A percentile compares a stretch with the other conserved stretches of the same genome.
phyloP scores from a whole-genome alignment of 345 rosid genomes.

The Trapa bicornis region DNA sequence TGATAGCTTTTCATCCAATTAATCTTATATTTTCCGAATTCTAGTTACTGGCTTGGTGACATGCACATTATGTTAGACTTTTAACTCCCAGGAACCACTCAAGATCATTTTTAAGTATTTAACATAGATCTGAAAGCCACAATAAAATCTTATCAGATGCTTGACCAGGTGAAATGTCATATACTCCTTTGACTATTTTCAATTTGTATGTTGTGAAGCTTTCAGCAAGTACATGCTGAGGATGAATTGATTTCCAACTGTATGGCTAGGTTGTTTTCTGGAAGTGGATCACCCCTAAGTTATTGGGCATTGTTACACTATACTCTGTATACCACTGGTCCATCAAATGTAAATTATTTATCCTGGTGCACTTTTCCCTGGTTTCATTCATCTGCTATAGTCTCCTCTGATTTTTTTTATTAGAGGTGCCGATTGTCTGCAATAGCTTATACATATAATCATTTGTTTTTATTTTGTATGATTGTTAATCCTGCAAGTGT shows the following conservation, averaged over 20 bases:
- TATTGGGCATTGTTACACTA: slow-evolving; percentile 93
- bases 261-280: slow-evolving; percentile 72
- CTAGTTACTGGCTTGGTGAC: neutral
- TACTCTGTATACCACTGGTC: slow-evolving; percentile 92
- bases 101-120: slow-evolving; percentile 96
- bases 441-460: neutral
- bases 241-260: slow-evolving; percentile 5
- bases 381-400: neutral
- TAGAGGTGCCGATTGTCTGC: neutral
- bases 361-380: neutral
- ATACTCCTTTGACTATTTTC: neutral
- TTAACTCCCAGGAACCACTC: slow-evolving; percentile 80
- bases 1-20: neutral
- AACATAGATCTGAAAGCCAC: slow-evolving; percentile 93
- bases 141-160: slow-evolving; percentile 94
- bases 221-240: neutral
- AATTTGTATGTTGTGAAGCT: neutral
- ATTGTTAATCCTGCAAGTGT: neutral
- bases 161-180: slow-evolving; percentile 59
- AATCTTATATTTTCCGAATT: neutral
- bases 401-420: neutral
- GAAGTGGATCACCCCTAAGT: slow-evolving; percentile 92
- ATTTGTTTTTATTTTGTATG: slow-evolving; percentile 3
- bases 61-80: neutral
- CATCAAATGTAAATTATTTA: slow-evolving; percentile 54